A percentile compares a stretch with the other conserved stretches of the same genome.
phyloP scores from a whole-genome alignment of 345 rosid species.

The Populus pruinosa region DNA sequence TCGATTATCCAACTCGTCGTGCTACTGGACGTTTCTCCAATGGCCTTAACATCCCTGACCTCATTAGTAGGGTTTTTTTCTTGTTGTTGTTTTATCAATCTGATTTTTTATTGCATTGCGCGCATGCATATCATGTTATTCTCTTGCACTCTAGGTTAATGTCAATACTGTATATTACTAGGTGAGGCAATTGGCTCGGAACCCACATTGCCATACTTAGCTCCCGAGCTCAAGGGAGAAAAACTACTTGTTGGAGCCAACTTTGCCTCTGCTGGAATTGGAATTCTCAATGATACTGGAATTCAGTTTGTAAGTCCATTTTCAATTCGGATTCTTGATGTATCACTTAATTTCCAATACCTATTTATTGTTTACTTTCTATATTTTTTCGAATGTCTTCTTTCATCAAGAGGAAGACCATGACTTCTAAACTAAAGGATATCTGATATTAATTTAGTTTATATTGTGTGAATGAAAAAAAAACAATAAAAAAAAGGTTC shows the following conservation, averaged over 20 bases:
- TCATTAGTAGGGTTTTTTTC: slow-evolving; percentile 45
- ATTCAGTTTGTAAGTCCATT: slow-evolving; percentile 66
- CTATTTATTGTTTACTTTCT: not conserved
- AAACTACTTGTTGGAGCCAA: slow-evolving; percentile 78
- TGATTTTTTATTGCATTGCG: not conserved
- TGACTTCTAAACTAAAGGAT: not conserved
- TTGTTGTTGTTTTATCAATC: not conserved
- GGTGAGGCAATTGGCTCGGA: slow-evolving; percentile 68
- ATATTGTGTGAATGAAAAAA: not conserved
- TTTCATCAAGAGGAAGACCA: not conserved
- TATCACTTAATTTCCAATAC: not conserved
- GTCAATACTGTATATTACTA: slow-evolving; percentile 11
- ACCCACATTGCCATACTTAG: slow-evolving; percentile 71
- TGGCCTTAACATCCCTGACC: slow-evolving; percentile 82
- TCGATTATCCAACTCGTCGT: slow-evolving; percentile 65
- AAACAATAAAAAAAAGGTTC: no score
- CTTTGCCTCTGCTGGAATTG: slow-evolving; percentile 95
- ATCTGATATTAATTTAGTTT: not conserved
- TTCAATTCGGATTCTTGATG: not conserved
- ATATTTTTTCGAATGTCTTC: no score
- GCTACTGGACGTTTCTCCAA: slow-evolving; percentile 87
- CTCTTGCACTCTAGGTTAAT: not conserved
- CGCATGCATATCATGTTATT: not conserved
- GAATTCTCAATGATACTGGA: slow-evolving; percentile 90
- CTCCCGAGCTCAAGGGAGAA: slow-evolving; percentile 56